phyloP scores from a whole-genome alignment of 2,329 filamentous ascomycete genomes.

The Fusarium sp. region DNA sequence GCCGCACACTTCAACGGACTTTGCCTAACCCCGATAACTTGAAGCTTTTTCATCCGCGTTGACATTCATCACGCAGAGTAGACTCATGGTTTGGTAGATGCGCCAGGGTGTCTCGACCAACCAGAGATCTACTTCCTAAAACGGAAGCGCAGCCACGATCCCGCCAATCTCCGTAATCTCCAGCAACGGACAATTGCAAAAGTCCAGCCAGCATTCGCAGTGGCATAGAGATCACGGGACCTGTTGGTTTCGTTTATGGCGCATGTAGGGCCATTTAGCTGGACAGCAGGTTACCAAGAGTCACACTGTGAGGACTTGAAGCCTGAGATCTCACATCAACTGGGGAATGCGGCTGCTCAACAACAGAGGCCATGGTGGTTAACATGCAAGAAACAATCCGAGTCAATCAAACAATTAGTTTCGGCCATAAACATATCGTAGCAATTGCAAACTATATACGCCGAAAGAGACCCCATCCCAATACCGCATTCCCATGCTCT shows the following conservation, averaged over 20 bases:
- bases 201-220: background rate
- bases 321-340: no score
- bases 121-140: background rate
- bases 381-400: background rate
- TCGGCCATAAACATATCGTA: background rate
- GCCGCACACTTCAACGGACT: background rate
- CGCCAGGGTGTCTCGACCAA: background rate
- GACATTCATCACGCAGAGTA: background rate
- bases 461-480: background rate
- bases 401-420: background rate
- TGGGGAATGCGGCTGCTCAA: no score
- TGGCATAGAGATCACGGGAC: background rate
- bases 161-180: slow-evolving; percentile 1
- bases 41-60: background rate
- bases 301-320: no score
- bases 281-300: no score
- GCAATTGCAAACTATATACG: background rate
- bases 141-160: background rate
- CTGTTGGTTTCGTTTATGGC: background rate
- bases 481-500: fast-evolving
- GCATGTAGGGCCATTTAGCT: background rate
- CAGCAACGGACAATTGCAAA: background rate
- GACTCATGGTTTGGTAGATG: background rate
- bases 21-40: background rate
- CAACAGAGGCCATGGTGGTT: background rate